These are phyloP conservation scores for Dorcoceras hygrometricum DNA, from an alignment of 257 asterid genomes.

Conservation along the genomic window DNA sequence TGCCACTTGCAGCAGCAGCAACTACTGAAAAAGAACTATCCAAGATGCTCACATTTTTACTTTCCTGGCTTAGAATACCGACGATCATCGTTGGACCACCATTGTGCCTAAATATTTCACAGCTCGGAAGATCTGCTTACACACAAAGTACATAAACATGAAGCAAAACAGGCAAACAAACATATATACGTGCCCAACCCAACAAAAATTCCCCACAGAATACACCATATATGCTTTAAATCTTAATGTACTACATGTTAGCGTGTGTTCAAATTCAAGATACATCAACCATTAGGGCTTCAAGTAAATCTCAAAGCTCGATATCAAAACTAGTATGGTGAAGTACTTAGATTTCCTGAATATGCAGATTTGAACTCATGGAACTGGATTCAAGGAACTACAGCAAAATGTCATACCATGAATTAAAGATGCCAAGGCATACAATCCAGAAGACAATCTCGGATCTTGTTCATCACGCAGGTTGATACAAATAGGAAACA, in stretches of 20 bases:
- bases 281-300: neutral
- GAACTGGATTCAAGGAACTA: neutral
- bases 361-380: slow-evolving; percentile 9
- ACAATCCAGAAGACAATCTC: slow-evolving; percentile 56
- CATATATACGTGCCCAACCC: neutral
- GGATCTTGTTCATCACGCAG: slow-evolving; percentile 40
- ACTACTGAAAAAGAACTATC: slow-evolving; percentile 73
- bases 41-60: slow-evolving; percentile 47
- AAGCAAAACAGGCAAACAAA: slow-evolving; percentile 8
- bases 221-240: neutral
- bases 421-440: slow-evolving; percentile 63
- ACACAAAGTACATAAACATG: slow-evolving; percentile 13
- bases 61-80: slow-evolving; percentile 47
- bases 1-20: slow-evolving; percentile 86
- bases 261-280: neutral
- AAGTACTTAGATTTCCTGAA: slow-evolving; percentile 3
- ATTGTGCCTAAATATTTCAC: slow-evolving; percentile 62
- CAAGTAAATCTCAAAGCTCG: slow-evolving; percentile 9
- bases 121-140: slow-evolving; percentile 74
- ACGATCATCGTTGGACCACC: slow-evolving; percentile 65
- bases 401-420: slow-evolving; percentile 45
- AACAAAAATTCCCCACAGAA: slow-evolving; percentile 1
- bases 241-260: slow-evolving; percentile 13
- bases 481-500: slow-evolving; percentile 47
- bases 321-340: neutral